Evolutionary conservation across 352 stramenopile genomes (phyloP).

Genomic region (Pythium rishiriense): DNA sequence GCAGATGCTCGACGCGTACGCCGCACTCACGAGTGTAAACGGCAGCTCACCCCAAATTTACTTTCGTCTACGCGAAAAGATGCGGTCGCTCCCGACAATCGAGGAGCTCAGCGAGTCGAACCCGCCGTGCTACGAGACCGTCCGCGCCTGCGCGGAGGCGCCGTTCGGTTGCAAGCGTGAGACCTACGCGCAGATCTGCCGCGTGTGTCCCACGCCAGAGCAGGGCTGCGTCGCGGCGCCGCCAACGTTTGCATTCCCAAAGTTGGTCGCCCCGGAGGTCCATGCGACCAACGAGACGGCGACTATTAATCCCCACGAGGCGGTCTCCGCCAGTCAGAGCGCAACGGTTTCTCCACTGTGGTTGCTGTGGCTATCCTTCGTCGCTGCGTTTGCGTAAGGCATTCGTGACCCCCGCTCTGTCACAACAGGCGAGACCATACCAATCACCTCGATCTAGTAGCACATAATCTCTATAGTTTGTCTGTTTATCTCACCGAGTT

Average conservation of each 20-base stretch:
- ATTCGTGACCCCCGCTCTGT: too few species aligned
- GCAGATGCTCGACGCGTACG: conserved; percentile 31
- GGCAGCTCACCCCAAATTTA: conserved; percentile 22
- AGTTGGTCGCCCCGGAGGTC: conserved; percentile 18
- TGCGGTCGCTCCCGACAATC: conserved; percentile 27
- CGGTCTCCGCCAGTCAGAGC: not conserved
- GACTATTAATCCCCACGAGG: not conserved
- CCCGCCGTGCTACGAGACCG: conserved; percentile 36
- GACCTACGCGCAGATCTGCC: conserved; percentile 30
- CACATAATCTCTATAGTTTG: not conserved
- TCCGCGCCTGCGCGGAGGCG: conserved; percentile 12
- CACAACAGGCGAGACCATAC: too few species aligned
- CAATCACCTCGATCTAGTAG: not conserved
- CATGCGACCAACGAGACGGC: too few species aligned
- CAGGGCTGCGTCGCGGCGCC: conserved; percentile 11
- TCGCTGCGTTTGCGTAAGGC: not conserved
- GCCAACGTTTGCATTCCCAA: conserved; percentile 20
- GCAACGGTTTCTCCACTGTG: too few species aligned
- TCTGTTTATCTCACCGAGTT: too few species aligned
- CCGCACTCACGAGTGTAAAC: conserved; percentile 4
- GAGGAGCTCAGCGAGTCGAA: conserved; percentile 27
- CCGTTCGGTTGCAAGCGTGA: conserved; percentile 25
- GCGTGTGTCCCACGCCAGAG: conserved; percentile 13
- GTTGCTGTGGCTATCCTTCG: too few species aligned
- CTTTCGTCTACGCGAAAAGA: conserved; percentile 6